phyloP scores from a whole-genome alignment of 2,329 filamentous ascomycete genomes.

The Alternaria postmessia region DNA sequence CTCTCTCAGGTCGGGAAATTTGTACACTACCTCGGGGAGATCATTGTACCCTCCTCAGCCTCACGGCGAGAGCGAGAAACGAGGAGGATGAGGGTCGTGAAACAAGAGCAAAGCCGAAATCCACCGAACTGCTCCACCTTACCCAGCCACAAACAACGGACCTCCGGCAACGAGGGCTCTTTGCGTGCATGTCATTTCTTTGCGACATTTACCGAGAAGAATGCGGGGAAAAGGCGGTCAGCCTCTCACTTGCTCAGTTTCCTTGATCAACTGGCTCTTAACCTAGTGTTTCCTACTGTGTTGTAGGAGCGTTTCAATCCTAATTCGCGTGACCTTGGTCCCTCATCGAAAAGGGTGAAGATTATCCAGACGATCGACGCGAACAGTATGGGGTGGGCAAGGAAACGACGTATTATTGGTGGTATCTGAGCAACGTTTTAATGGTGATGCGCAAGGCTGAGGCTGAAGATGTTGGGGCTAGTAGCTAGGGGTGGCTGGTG shows the following conservation, averaged over 20 bases:
- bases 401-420: background rate
- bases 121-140: slow-evolving; percentile 1
- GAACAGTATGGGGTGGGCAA: slow-evolving; percentile 1
- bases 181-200: background rate
- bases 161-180: background rate
- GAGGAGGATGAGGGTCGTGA: background rate
- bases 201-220: background rate
- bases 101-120: slow-evolving; percentile 1
- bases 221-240: slow-evolving; percentile 4
- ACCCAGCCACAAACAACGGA: background rate
- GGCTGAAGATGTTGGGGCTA: slow-evolving; percentile 3
- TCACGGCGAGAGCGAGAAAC: background rate
- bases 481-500: background rate
- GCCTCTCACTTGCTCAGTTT: background rate
- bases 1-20: slow-evolving; percentile 1
- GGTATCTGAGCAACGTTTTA: background rate
- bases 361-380: background rate
- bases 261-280: background rate
- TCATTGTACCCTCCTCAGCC: background rate
- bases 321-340: background rate
- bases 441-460: slow-evolving; percentile 7
- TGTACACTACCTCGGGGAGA: background rate
- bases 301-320: slow-evolving; percentile 1
- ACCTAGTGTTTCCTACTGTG: background rate
- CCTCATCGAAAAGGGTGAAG: background rate